Evolutionary conservation across 345 rosid genomes (phyloP), one percentile per base, ranked within the genome.

Genomic region (Brassica nigra): DNA sequence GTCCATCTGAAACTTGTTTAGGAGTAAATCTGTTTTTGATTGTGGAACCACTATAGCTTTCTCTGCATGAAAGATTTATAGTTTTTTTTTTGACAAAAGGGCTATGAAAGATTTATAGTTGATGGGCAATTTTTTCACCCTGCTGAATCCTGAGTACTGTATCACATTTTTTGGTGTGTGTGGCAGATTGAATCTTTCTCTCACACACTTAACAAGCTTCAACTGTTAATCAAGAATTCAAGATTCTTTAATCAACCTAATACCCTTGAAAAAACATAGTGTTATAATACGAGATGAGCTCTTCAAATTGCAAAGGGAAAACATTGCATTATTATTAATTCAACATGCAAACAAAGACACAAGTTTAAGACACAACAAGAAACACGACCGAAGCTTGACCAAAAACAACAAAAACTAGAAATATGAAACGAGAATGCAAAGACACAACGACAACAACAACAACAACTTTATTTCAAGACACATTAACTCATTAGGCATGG

Each of bases 171-270:
- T 61, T 6, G 37, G 11, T 73, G 68, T 72, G 67, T 65, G 27
- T 23, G 27, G 72, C 67, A 72, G 81, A 30, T 47, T 33, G 74
- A 57, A 67, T 70, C 34, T 71, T 47, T 30, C 37, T 58, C n/a
- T 59, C 63, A 16, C 67, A 57, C 34, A 11, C 9, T 66, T 67
- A n/a, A 23, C 15, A 66, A 66, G 54, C 37, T 78, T 72, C 37
- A 58, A 44, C 52, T 2, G 68, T 73, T 31, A 73, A 73, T 71
- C 27, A 23, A 23, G 27, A 23, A 23, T 23, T 34, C 75, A 55
- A 73, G 55, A 79, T 73, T 61, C 34, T 73, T 79, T 30, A 57
- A 34, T 31, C 62, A 28, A 27, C 27, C 74, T 59, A 23, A 59
- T 66, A 58, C 31, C 70, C 27, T 23, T 23, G 27, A 23, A 65